Evolutionary conservation across 2,329 filamentous ascomycete genomes (phyloP).

Genomic region (Madurella mycetomatis): DNA sequence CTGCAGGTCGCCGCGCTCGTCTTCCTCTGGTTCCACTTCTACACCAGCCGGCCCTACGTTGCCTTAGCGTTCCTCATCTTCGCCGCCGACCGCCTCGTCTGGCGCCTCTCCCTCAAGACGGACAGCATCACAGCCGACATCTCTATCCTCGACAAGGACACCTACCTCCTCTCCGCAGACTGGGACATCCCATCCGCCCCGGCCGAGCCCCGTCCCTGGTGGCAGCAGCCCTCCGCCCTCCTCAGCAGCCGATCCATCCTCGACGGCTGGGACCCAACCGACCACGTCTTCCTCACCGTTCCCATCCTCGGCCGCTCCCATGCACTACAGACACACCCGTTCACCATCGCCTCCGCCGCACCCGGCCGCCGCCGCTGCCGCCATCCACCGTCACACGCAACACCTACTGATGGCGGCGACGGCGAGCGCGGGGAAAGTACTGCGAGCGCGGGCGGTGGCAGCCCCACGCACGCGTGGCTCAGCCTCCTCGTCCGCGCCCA

Average conservation of each 20-base stretch:
- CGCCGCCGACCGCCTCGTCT: constrained; percentile 52
- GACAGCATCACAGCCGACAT: constrained; percentile 45
- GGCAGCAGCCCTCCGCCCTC: neutral
- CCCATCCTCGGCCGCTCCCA: constrained; percentile 50
- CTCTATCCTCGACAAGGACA: constrained; percentile 50
- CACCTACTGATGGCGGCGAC: neutral
- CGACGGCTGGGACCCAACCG: constrained; percentile 55
- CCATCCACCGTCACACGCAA: neutral
- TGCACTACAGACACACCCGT: constrained; percentile 58
- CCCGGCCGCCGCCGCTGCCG: constrained; percentile 29
- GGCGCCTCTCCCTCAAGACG: constrained; percentile 51
- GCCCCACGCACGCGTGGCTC: constrained; percentile 42
- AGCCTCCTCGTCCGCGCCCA: constrained; percentile 57
- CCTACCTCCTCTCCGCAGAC: constrained; percentile 42
- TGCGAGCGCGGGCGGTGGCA: too few species aligned
- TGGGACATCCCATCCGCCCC: constrained; percentile 32
- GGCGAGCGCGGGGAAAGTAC: constrained; percentile 1
- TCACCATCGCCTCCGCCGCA: constrained; percentile 59
- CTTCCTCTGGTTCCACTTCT: constrained; percentile 58
- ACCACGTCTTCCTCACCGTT: constrained; percentile 60
- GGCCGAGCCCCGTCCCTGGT: neutral
- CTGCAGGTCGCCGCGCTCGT: constrained; percentile 52
- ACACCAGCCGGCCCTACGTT: constrained; percentile 49
- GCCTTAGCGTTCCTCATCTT: constrained; percentile 51
- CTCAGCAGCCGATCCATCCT: constrained; percentile 13